Evolutionary conservation across 148 eudicot genomes (phyloP).

Genomic region (Rhododendron ovatum): DNA sequence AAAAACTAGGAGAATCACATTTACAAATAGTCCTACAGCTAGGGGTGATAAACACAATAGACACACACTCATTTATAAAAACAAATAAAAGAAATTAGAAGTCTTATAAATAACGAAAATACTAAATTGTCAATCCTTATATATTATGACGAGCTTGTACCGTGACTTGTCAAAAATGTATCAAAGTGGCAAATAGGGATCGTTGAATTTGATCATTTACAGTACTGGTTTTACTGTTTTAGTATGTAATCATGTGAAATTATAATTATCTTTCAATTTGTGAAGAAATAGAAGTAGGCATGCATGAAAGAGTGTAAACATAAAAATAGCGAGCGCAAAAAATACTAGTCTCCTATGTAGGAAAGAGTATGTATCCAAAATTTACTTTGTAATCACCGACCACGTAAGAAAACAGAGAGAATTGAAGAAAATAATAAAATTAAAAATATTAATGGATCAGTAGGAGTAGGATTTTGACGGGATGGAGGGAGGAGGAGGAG

Average conservation of each 20-base stretch:
- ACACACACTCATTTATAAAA: too few relatives aligned
- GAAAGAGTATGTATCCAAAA: too few relatives aligned
- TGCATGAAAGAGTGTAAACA: too few relatives aligned
- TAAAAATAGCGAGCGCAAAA: too few relatives aligned
- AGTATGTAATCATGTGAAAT: not conserved
- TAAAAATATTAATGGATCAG: too few relatives aligned
- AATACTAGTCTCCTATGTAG: too few relatives aligned
- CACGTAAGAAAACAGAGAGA: not conserved
- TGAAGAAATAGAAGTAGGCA: not conserved
- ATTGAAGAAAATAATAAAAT: not conserved
- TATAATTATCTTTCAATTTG: not conserved
- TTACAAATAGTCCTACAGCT: not conserved
- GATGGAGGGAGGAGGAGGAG: not conserved
- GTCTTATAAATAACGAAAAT: not conserved
- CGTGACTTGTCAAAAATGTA: not conserved
- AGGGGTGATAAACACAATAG: not conserved
- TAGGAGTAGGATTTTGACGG: not conserved
- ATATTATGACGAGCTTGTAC: not conserved
- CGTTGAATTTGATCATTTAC: not conserved
- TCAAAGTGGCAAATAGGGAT: not conserved
- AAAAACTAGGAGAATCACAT: not conserved
- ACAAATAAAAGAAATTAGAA: too few relatives aligned
- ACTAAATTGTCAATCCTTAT: not conserved
- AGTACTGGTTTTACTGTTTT: too few relatives aligned
- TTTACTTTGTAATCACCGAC: not conserved